Percentiles rank a stretch among this genome's conserved stretches.
Evolutionary conservation across 1,284 basidiomycete species (phyloP).

Genomic region (Porogramme epimiltina): DNA sequence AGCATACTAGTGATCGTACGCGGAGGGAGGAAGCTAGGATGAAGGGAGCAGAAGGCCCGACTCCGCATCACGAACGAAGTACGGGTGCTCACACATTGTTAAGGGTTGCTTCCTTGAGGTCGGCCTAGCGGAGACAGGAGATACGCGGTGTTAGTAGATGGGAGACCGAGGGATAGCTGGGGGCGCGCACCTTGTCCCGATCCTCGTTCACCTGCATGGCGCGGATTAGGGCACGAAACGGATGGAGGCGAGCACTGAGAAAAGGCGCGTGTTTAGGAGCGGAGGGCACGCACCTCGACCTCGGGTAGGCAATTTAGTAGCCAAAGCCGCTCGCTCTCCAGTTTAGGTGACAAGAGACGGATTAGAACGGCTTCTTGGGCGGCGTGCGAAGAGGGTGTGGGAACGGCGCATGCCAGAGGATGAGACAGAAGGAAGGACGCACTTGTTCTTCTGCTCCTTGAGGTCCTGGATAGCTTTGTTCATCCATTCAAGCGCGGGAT

Average conservation of each 20-base stretch:
- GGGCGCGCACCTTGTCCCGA: slow-evolving; percentile 61
- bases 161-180: not conserved
- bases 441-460: slow-evolving; percentile 81
- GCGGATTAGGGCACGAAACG: not conserved
- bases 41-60: not conserved
- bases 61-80: not conserved
- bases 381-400: no score
- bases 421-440: slow-evolving; percentile 24
- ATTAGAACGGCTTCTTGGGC: no score
- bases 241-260: not conserved
- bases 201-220: slow-evolving; percentile 68
- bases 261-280: not conserved
- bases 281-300: slow-evolving; percentile 50
- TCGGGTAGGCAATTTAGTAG: slow-evolving; percentile 65
- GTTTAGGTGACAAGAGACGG: slow-evolving; percentile 37
- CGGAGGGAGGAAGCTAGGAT: not conserved
- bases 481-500: slow-evolving; percentile 74
- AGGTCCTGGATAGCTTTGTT: slow-evolving; percentile 76
- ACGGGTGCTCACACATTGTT: slow-evolving; percentile 58
- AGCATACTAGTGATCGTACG: not conserved
- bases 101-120: slow-evolving; percentile 51
- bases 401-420: not conserved
- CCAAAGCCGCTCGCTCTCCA: slow-evolving; percentile 71
- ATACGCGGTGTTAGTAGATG: not conserved
- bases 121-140: slow-evolving; percentile 41